Evolutionary conservation across 306 rosid species (phyloP).

Genomic region (Benincasa hispida): DNA sequence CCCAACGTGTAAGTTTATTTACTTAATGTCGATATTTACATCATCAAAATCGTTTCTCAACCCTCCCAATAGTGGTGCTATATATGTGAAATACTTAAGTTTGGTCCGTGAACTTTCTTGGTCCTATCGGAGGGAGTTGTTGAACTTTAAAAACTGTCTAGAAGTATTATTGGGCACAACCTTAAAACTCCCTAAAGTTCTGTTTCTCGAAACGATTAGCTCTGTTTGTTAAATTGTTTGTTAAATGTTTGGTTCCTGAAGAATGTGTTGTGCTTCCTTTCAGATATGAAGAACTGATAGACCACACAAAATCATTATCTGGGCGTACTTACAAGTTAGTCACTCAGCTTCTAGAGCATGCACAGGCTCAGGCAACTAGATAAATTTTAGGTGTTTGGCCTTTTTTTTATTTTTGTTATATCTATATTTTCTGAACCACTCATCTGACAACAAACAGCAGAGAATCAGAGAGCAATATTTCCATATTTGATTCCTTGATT

Average conservation of each 20-base stretch:
- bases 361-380: constrained; percentile 50
- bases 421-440: not conserved
- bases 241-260: not conserved
- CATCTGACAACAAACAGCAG: not conserved
- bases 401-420: not conserved
- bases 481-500: not conserved
- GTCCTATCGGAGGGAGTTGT: not conserved
- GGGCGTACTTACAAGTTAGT: constrained; percentile 76
- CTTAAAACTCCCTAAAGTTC: not conserved
- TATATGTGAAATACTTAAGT: not conserved
- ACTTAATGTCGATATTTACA: not conserved
- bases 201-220: not conserved
- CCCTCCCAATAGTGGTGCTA: not conserved
- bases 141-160: not conserved
- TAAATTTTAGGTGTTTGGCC: constrained; percentile 8
- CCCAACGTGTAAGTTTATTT: constrained; percentile 65
- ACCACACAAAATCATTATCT: constrained; percentile 63
- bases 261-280: not conserved
- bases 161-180: too few species aligned
- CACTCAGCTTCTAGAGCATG: constrained; percentile 55
- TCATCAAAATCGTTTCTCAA: not conserved
- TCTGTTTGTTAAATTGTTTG: not conserved
- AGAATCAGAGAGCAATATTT: not conserved
- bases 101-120: not conserved
- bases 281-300: constrained; percentile 92